These are phyloP conservation scores for Aureobasidium sp. DNA, from an alignment of 2,329 filamentous ascomycete genomes.

Conservation along the genomic window DNA sequence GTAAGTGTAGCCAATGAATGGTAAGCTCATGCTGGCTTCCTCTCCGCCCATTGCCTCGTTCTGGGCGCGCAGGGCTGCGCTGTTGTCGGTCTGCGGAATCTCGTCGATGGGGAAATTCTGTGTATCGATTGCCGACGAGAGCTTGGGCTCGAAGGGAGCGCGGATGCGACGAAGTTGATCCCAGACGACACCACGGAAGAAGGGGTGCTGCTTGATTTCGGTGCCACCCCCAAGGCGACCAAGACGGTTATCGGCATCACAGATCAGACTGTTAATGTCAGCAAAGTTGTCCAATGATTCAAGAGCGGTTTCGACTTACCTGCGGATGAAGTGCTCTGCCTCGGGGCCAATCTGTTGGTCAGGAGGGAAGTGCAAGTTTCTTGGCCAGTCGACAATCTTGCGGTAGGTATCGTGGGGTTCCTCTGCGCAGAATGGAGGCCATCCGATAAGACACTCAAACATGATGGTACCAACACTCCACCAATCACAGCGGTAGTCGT, in stretches of 20 bases:
- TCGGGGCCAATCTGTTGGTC: slow-evolving; percentile 83
- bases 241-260: slow-evolving; percentile 85
- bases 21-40: slow-evolving; percentile 87
- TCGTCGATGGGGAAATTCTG: slow-evolving; percentile 99
- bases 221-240: slow-evolving; percentile 73
- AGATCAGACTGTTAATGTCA: slow-evolving; percentile 61
- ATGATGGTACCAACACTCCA: slow-evolving; percentile 98
- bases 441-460: slow-evolving; percentile 98
- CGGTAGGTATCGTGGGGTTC: slow-evolving; percentile 96
- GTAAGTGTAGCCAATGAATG: slow-evolving; percentile 95
- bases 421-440: slow-evolving; percentile 98
- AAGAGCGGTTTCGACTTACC: slow-evolving; percentile 47
- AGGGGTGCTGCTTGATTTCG: slow-evolving; percentile 88
- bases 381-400: slow-evolving; percentile 98
- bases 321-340: slow-evolving; percentile 85
- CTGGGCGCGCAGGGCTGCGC: slow-evolving; percentile 76
- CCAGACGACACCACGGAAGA: slow-evolving; percentile 96
- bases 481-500: slow-evolving; percentile 97
- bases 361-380: slow-evolving; percentile 92
- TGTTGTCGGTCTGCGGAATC: slow-evolving; percentile 93
- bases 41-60: slow-evolving; percentile 70
- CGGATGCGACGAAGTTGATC: slow-evolving; percentile 86
- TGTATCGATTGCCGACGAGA: slow-evolving; percentile 89
- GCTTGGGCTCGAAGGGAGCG: slow-evolving; percentile 89
- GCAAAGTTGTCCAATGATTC: background rate